Evolutionary conservation across 768 basidiomycete genomes (phyloP), one percentile per base, ranked within the genome.

Genomic region (Tulasnella sp.): DNA sequence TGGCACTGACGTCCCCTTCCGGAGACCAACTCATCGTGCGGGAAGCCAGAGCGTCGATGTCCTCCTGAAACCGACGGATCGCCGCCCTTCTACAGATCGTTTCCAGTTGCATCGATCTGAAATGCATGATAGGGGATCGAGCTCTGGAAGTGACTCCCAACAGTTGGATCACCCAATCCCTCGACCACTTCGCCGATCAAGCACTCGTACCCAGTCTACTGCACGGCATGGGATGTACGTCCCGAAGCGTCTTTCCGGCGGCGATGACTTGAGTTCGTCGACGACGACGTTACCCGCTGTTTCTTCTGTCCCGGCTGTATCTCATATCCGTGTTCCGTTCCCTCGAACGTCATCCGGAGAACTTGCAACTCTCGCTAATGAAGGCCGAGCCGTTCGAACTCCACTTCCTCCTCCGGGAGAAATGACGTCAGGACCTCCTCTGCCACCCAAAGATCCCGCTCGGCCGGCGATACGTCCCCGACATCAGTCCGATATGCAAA

Each of bases 381-480:
- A 57, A 19, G 2, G 11, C 14, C 55, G 23, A 9, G 37, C 25
- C 12, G 17, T 23, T 19, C 55, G 19, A 46, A 43, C 50, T 12
- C 32, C 34, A 17, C 35, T 52, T 34, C 34, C 50, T 40, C 50
- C n/a, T 31, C 32, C 8, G 25, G 29, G 5, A 39, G 59, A 23
- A 17, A 39, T 39, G 19, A 17, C n/a, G 15, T 17, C n/a, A n/a
- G n/a, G n/a, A 8, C 46, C 46, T 25, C 25, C 46, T 29, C 46
- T 25, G 0, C 46, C 25, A 7, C 25, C 23, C 0, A 31, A 19
- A 12, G 39, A 36, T 27, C n/a, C n/a, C n/a, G n/a, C n/a, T n/a
- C n/a, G n/a, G n/a, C n/a, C n/a, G n/a, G n/a, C n/a, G 6, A 19
- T 54, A 34, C 59, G 75, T 14, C 63, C 67, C 23, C 70, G 65